Evolutionary conservation across 1,284 basidiomycete genomes (phyloP), one percentile per base, ranked within the genome.

Genomic region (Ganoderma boninense): DNA sequence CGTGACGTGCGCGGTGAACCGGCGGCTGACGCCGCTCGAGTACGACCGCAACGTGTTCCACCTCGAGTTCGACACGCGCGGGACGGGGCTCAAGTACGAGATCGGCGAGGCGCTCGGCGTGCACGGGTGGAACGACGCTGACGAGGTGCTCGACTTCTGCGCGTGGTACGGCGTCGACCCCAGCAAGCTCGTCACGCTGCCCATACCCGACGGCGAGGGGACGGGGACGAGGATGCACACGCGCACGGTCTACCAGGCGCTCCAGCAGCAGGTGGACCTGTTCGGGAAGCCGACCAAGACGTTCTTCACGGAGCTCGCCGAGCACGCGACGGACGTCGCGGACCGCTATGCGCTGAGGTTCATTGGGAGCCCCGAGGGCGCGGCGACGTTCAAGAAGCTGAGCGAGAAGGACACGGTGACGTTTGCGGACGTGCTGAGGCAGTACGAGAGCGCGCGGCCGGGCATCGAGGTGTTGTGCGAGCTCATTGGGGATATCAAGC

Each of bases 1-100:
- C 72, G 92, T 99, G 71, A 97, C 93, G 23, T 97, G 97, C 79
- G 90, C 92, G 8, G 97, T 98, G 82, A 99, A 99, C 85, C 91
- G 93, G 65, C 95, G 97, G 43, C 90, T 99, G 66, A 99, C 97
- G 0, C 98, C 98, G 46, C 82, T 89, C 75, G 95, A 97, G 74
- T 99, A 99, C 83, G 95, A 99, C 83, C 95, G 98, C 74, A 99
- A 99, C 82, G 96, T 99, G 69, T 99, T 99, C 89, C 97, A 99
- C 84, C 90, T 99, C 80, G 97, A 99, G 86, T 96, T 99, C 80
- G 92, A 97, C 81, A 97, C 96, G 13, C 84, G 89, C 63, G 95
- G 95, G 57, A 99, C 98, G 20, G 97, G 96, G 11, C 89, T 99
- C 75, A 96, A 94, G 83, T 99, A 99, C 83, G 92, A 90, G 61